These are phyloP conservation scores for Erysiphe neolycopersici DNA, from an alignment of 2,329 filamentous ascomycete genomes.

Conservation along the genomic window DNA sequence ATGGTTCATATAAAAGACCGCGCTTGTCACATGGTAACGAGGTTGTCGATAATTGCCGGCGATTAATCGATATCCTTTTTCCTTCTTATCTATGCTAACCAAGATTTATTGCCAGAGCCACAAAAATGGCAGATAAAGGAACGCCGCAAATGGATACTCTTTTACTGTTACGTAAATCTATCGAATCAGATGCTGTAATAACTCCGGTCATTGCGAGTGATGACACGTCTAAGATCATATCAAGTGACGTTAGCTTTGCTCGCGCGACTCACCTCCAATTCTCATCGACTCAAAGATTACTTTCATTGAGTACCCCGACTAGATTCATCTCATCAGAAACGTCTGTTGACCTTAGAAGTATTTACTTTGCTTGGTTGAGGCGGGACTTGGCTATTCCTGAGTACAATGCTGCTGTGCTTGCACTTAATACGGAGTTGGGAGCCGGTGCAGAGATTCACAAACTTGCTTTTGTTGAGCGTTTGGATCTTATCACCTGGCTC, in stretches of 20 bases:
- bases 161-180: slow-evolving; percentile 57
- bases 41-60: too few relatives aligned
- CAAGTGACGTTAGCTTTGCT: slow-evolving; percentile 31
- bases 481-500: slow-evolving; percentile 83
- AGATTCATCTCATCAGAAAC: slow-evolving; percentile 59
- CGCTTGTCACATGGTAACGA: too few relatives aligned
- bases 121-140: slow-evolving; percentile 29
- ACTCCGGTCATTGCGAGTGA: slow-evolving; percentile 36
- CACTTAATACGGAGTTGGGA: slow-evolving; percentile 50
- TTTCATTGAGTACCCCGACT: slow-evolving; percentile 48
- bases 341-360: slow-evolving; percentile 66
- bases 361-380: slow-evolving; percentile 91
- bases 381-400: slow-evolving; percentile 73
- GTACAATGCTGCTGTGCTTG: slow-evolving; percentile 63
- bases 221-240: slow-evolving; percentile 33
- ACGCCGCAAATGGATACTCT: slow-evolving; percentile 39
- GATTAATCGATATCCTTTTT: too few relatives aligned
- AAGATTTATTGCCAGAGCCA: background rate
- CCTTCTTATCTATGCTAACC: background rate
- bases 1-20: too few relatives aligned
- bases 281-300: slow-evolving; percentile 30
- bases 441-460: slow-evolving; percentile 48
- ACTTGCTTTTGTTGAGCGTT: slow-evolving; percentile 67
- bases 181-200: slow-evolving; percentile 41
- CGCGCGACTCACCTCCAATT: slow-evolving; percentile 60